Conservation (phyloP, 352 stramenopile genomes). For the Phytopythium boreale region DNA sequence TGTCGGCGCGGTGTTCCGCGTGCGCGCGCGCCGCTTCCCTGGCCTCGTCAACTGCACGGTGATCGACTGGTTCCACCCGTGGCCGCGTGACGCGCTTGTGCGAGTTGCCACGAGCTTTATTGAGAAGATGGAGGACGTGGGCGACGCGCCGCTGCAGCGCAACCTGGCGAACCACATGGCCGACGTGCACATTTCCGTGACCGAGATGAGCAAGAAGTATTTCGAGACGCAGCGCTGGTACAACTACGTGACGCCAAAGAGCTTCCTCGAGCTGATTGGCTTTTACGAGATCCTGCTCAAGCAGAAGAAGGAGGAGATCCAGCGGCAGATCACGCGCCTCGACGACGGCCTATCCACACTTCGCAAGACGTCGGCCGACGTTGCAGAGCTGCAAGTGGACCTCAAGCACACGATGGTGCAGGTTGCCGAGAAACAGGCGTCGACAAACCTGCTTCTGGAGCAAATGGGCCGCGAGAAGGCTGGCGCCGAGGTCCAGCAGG, state of each 20-base stretch:
- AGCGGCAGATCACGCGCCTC: slow-evolving; percentile 94
- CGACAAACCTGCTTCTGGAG: slow-evolving; percentile 92
- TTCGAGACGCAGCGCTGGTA: slow-evolving; percentile 94
- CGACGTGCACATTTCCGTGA: slow-evolving; percentile 97
- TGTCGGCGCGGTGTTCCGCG: slow-evolving; percentile 95
- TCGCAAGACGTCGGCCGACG: slow-evolving; percentile 94
- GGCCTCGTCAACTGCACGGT: slow-evolving; percentile 96
- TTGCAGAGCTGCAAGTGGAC: slow-evolving; percentile 94
- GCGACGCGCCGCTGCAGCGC: slow-evolving; percentile 75
- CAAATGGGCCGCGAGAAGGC: slow-evolving; percentile 94
- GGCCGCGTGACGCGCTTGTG: slow-evolving; percentile 96
- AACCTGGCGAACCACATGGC: slow-evolving; percentile 97
- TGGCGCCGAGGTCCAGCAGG: slow-evolving; percentile 91
- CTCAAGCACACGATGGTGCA: slow-evolving; percentile 95
- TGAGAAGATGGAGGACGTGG: slow-evolving; percentile 93
- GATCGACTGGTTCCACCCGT: slow-evolving; percentile 98
- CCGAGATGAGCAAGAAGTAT: slow-evolving; percentile 94
- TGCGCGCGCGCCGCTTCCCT: slow-evolving; percentile 95
- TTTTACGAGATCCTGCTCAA: slow-evolving; percentile 98
- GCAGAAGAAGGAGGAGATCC: slow-evolving; percentile 94
- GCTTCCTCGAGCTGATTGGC: slow-evolving; percentile 96
- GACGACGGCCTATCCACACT: slow-evolving; percentile 96
- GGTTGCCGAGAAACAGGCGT: slow-evolving; percentile 95
- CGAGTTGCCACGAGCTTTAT: slow-evolving; percentile 95
- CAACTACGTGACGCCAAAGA: slow-evolving; percentile 99